Conservation (phyloP, 176 grass and related monocot species). For the Rhynchospora tenuis region DNA sequence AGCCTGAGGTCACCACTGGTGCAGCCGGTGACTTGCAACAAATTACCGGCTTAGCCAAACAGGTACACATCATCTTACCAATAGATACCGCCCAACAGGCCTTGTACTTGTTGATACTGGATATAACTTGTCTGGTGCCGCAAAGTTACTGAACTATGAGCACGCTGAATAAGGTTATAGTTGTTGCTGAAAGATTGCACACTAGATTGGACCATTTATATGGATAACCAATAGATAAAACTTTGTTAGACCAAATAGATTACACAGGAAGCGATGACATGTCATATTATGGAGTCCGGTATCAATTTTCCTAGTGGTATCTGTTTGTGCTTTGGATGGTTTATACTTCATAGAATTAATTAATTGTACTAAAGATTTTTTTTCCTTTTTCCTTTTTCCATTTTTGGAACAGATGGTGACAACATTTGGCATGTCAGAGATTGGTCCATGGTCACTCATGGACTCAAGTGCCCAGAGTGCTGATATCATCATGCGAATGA, state of each 20-base stretch:
- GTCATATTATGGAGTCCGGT: not conserved
- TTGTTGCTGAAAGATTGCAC: not conserved
- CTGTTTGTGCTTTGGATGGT: not conserved
- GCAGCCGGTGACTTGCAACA: constrained; percentile 98
- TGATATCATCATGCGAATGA: constrained; percentile 96
- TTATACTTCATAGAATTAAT: not conserved
- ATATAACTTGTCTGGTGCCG: not conserved
- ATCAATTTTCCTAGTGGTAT: not conserved
- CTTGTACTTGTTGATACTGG: not conserved
- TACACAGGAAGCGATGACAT: not conserved
- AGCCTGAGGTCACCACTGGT: constrained; percentile 95
- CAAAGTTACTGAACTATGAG: not conserved
- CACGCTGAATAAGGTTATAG: not conserved
- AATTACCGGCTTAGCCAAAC: constrained; percentile 94
- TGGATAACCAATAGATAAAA: not conserved
- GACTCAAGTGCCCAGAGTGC: constrained; percentile 56
- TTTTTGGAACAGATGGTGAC: constrained; percentile 73
- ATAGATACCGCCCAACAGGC: not conserved
- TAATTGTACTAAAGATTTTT: constrained; percentile 10
- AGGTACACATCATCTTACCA: constrained; percentile 37
- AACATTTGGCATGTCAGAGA: constrained; percentile 93
- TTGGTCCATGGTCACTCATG: constrained; percentile 98
- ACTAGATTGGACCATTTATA: not conserved
- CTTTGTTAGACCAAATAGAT: not conserved
- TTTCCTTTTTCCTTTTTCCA: not conserved